A percentile compares a stretch with the other conserved stretches of the same genome.
Evolutionary conservation across 202 grass and related monocot genomes (phyloP).

Genomic region (Bolboschoenoplectus hybrid): DNA sequence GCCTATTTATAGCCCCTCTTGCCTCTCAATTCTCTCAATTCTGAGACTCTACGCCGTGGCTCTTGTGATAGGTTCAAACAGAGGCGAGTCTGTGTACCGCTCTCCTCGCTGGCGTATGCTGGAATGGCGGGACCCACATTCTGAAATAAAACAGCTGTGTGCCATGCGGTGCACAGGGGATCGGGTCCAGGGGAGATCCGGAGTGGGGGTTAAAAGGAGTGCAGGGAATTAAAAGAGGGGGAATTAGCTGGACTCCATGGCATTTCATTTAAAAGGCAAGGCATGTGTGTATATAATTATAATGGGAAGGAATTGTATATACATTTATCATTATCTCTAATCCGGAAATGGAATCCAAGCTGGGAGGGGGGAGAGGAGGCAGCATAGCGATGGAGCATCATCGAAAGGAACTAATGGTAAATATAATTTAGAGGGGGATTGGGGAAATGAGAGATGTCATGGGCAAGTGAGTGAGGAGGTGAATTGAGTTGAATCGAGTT

Average conservation of each 20-base stretch:
- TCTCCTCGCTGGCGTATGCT: neutral
- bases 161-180: neutral
- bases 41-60: neutral
- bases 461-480: neutral
- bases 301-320: constrained; percentile 23
- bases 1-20: constrained; percentile 36
- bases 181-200: neutral
- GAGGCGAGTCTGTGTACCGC: neutral
- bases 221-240: constrained; percentile 34
- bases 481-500: neutral
- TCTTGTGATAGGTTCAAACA: constrained; percentile 20
- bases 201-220: constrained; percentile 25
- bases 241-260: constrained; percentile 34
- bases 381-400: neutral
- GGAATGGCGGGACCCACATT: constrained; percentile 27
- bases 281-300: neutral
- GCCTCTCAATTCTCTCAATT: neutral
- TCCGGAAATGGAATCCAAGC: constrained; percentile 32
- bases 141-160: constrained; percentile 28
- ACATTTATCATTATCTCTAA: constrained; percentile 25
- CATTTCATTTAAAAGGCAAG: constrained; percentile 41
- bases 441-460: neutral
- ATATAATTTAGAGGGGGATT: neutral
- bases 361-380: neutral
- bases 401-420: neutral